These are phyloP conservation scores for Calonectria henricotiae DNA, from an alignment of 2,329 filamentous ascomycete species.

Conservation along the genomic window DNA sequence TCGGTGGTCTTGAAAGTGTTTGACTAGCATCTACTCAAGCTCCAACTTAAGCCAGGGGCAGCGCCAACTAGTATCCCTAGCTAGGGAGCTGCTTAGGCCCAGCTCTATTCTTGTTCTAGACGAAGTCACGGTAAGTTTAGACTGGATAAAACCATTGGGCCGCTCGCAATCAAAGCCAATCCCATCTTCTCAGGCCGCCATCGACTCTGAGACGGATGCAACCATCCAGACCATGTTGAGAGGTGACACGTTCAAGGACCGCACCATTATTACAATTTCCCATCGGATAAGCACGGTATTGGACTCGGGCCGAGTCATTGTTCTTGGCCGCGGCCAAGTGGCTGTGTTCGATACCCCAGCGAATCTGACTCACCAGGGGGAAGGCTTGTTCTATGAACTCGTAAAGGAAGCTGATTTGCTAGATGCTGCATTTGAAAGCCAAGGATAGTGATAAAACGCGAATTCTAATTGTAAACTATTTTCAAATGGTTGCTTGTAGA, in stretches of 20 bases:
- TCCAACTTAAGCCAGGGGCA: constrained; percentile 20
- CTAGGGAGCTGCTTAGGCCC: constrained; percentile 10
- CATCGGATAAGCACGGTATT: constrained; percentile 20
- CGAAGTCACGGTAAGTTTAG: not conserved
- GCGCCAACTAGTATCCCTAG: constrained; percentile 17
- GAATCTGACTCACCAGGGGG: not conserved
- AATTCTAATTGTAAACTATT: not conserved
- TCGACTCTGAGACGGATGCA: constrained; percentile 19
- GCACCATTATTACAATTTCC: constrained; percentile 18
- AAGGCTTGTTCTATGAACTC: constrained; percentile 20
- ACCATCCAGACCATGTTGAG: constrained; percentile 4
- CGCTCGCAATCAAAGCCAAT: not conserved
- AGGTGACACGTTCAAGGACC: constrained; percentile 16
- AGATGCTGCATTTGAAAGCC: not conserved
- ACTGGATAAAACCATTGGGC: too few relatives aligned
- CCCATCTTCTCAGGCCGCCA: not conserved
- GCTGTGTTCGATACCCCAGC: constrained; percentile 9
- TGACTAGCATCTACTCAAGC: not conserved
- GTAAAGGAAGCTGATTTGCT: constrained; percentile 15
- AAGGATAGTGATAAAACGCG: too few relatives aligned
- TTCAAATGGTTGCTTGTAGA: too few relatives aligned
- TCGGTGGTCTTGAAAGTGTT: not conserved
- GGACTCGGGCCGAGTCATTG: constrained; percentile 8
- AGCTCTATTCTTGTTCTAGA: constrained; percentile 25
- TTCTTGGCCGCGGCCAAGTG: constrained; percentile 9